These are phyloP conservation scores for Trichosanthes truncata DNA, from an alignment of 306 rosid genomes.

Conservation along the genomic window DNA sequence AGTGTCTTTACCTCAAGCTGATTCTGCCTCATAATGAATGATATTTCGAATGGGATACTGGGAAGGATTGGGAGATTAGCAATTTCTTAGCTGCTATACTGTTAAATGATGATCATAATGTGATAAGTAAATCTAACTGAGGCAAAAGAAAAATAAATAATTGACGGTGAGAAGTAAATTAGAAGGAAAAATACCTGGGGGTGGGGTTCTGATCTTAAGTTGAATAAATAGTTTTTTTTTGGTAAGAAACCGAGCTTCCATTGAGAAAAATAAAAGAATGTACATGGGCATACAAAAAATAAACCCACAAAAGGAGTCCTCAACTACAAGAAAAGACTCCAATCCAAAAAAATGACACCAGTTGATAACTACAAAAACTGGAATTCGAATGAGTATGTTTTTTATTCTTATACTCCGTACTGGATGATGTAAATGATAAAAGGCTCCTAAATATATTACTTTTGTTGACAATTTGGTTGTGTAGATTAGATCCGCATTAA, in stretches of 20 bases:
- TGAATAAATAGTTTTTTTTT: no score
- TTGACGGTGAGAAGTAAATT: neutral
- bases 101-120: neutral
- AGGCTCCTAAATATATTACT: neutral
- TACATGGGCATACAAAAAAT: no score
- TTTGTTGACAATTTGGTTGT: neutral
- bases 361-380: neutral
- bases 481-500: constrained; percentile 37
- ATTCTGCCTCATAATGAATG: neutral
- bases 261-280: no score
- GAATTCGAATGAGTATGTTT: neutral
- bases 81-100: neutral
- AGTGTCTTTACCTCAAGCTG: neutral
- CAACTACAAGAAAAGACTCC: neutral
- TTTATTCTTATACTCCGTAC: neutral
- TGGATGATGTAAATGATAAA: neutral
- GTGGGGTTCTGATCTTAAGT: neutral
- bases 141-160: neutral
- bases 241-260: no score
- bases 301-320: no score
- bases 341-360: neutral
- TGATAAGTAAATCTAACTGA: neutral
- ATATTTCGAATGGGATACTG: no score
- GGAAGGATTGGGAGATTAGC: neutral
- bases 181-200: neutral